A percentile compares a stretch with the other conserved stretches of the same genome.
These are phyloP conservation scores for Heliamphora pulchella DNA, from an alignment of 179 eudicot species.

Conservation along the genomic window DNA sequence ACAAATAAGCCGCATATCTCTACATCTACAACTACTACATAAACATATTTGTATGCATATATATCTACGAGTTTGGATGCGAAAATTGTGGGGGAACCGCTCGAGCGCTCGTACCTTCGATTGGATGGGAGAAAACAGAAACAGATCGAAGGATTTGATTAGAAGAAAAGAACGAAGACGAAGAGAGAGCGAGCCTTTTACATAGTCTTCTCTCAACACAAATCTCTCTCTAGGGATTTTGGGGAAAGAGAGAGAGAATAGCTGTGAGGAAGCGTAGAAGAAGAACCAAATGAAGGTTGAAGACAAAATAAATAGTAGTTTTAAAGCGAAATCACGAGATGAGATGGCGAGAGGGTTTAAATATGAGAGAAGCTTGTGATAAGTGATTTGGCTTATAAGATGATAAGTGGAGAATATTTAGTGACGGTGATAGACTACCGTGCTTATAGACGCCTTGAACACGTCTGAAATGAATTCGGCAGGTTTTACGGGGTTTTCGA, in stretches of 20 bases:
- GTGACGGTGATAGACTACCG: neutral
- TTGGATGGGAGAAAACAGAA: neutral
- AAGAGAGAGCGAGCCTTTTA: neutral
- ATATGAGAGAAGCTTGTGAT: neutral
- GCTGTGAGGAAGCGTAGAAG: neutral
- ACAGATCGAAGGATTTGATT: conserved; percentile 17
- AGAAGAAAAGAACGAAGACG: conserved; percentile 11
- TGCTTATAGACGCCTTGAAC: conserved; percentile 9
- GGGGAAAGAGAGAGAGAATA: neutral
- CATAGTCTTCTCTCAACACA: conserved; percentile 3
- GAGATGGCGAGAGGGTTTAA: neutral
- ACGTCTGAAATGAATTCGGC: conserved; percentile 19
- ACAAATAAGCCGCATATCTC: conserved; percentile 8
- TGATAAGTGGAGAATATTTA: neutral
- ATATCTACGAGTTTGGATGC: neutral
- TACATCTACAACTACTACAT: neutral
- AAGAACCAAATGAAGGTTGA: neutral
- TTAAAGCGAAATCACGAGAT: conserved; percentile 7
- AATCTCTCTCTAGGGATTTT: conserved; percentile 22
- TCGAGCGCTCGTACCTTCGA: conserved; percentile 11
- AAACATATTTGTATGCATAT: neutral
- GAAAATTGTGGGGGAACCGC: neutral
- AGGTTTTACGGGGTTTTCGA: conserved; percentile 22
- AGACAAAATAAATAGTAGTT: neutral
- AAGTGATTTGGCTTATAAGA: neutral